Conservation (phyloP, 768 basidiomycete species). For the Lactarius pseudohatsudake region DNA sequence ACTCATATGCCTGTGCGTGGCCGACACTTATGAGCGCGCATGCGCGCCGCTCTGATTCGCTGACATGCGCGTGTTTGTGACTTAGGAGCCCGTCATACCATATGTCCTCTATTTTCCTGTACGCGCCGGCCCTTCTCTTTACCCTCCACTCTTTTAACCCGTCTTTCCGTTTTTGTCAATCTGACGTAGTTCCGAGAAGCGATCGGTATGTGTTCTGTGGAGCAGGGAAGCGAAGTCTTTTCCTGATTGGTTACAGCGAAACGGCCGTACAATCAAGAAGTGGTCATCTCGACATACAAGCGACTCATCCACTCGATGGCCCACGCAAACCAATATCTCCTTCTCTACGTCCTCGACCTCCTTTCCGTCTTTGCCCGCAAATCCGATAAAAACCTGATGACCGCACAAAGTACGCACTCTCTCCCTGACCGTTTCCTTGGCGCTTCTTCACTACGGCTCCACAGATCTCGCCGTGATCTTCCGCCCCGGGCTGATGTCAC, state of each 20-base stretch:
- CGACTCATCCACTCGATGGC: slow-evolving; percentile 82
- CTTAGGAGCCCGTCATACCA: slow-evolving; percentile 92
- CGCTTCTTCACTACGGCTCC: not conserved
- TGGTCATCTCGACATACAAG: slow-evolving; percentile 79
- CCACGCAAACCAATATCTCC: slow-evolving; percentile 88
- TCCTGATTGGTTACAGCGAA: slow-evolving; percentile 47
- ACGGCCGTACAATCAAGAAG: slow-evolving; percentile 64
- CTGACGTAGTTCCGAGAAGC: slow-evolving; percentile 69
- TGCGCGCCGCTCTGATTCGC: not conserved
- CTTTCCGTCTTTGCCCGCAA: slow-evolving; percentile 93
- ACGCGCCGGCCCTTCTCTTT: slow-evolving; percentile 38
- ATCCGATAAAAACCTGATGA: slow-evolving; percentile 93
- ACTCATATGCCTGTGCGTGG: slow-evolving; percentile 91
- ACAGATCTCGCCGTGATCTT: slow-evolving; percentile 96
- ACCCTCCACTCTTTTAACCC: slow-evolving; percentile 23
- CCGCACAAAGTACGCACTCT: slow-evolving; percentile 72
- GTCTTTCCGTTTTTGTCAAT: slow-evolving; percentile 14
- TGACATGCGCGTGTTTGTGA: slow-evolving; percentile 14
- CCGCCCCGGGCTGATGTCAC: slow-evolving; percentile 90
- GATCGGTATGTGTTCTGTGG: slow-evolving; percentile 50
- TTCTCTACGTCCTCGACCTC: slow-evolving; percentile 94
- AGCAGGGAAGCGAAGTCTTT: not conserved
- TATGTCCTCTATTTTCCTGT: slow-evolving; percentile 85
- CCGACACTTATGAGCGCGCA: slow-evolving; percentile 8
- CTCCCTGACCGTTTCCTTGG: not conserved